Percentiles rank a stretch among this genome's conserved stretches.
Conservation (phyloP, 169 alveolate genomes). For the Cryptosporidium meleagridis region DNA sequence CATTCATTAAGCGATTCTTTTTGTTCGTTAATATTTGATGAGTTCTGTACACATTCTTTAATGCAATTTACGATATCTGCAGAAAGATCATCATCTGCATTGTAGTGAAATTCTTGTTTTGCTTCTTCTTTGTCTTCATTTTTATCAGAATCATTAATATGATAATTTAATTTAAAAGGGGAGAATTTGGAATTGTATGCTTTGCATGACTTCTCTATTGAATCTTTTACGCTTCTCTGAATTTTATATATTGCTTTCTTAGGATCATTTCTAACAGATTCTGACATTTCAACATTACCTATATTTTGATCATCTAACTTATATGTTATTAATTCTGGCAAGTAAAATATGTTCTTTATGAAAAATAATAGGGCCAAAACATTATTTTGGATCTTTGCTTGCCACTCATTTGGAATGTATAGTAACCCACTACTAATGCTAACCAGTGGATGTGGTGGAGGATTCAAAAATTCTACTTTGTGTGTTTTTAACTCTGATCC, state of each 20-base stretch:
- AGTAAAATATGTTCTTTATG: conserved; percentile 42
- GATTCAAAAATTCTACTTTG: conserved; percentile 42
- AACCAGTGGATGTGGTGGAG: conserved; percentile 69
- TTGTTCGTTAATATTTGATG: conserved; percentile 41
- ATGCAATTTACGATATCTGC: conserved; percentile 27
- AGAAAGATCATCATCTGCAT: conserved; percentile 39
- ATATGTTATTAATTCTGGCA: conserved; percentile 50
- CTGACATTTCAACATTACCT: conserved; percentile 65
- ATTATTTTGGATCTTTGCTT: conserved; percentile 10
- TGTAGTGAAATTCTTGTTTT: conserved; percentile 38
- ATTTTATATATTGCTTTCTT: conserved; percentile 50
- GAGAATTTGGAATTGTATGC: conserved; percentile 28
- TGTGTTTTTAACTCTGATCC: neutral
- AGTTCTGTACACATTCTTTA: conserved; percentile 28
- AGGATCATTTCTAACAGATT: conserved; percentile 41
- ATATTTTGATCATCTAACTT: neutral
- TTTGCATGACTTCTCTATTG: conserved; percentile 52
- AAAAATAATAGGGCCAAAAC: conserved; percentile 48
- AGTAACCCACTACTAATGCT: conserved; percentile 9
- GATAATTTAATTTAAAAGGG: conserved; percentile 57
- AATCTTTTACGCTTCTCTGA: conserved; percentile 28
- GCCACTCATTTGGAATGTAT: conserved; percentile 59
- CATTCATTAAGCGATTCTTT: conserved; percentile 60
- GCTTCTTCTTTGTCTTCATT: conserved; percentile 42
- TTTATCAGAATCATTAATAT: neutral